These are phyloP conservation scores for Melocanna baccifera DNA, from an alignment of 176 grass and related monocot genomes.

Conservation along the genomic window DNA sequence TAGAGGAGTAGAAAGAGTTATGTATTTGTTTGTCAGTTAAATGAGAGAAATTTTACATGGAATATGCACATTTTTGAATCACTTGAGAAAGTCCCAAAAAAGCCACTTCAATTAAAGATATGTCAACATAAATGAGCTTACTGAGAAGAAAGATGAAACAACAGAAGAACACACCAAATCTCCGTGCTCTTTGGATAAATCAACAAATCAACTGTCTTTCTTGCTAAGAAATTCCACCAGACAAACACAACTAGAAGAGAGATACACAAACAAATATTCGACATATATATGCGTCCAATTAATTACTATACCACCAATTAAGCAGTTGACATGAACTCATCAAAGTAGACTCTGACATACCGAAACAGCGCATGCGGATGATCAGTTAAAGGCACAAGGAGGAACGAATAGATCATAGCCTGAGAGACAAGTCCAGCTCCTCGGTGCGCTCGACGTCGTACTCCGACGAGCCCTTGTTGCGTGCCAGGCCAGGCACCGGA, in stretches of 20 bases:
- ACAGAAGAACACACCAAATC: conserved; percentile 31
- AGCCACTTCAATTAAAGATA: conserved; percentile 3
- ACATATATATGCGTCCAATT: not conserved
- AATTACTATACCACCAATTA: not conserved
- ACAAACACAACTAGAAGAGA: not conserved
- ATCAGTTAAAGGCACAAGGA: not conserved
- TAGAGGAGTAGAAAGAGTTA: not conserved
- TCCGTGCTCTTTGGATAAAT: conserved; percentile 16
- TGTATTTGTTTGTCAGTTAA: not conserved
- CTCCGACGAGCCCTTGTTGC: not conserved
- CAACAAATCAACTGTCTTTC: not conserved
- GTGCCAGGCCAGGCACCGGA: not conserved
- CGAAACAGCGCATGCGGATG: not conserved
- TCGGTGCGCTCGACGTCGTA: not conserved
- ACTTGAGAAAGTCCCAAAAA: not conserved
- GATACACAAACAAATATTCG: not conserved
- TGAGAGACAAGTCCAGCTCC: conserved; percentile 52
- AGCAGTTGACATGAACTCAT: not conserved
- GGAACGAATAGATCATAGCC: conserved; percentile 29
- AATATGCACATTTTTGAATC: conserved; percentile 13
- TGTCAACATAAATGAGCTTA: not conserved
- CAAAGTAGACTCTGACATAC: not conserved
- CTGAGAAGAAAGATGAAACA: not conserved
- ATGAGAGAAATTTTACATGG: conserved; percentile 8
- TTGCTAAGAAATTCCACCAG: conserved; percentile 13